phyloP scores from a whole-genome alignment of 768 basidiomycete genomes.

The Strobilomyces confusus region DNA sequence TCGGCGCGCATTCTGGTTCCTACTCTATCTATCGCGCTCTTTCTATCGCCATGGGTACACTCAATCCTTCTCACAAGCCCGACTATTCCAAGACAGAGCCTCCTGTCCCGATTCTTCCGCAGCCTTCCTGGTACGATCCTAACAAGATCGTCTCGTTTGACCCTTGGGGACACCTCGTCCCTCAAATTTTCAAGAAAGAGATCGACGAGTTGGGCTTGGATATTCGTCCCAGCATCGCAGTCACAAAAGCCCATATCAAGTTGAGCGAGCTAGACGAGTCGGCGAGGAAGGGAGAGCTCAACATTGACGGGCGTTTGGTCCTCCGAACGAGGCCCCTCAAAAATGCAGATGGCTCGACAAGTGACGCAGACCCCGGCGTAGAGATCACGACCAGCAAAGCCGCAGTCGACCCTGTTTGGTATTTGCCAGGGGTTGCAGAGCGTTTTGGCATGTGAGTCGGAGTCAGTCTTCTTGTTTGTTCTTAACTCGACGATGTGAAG shows the following conservation, averaged over 20 bases:
- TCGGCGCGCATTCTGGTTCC: constrained; percentile 90
- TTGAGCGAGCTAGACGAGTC: constrained; percentile 88
- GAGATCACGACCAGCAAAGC: constrained; percentile 91
- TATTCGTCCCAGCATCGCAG: constrained; percentile 86
- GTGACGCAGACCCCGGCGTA: constrained; percentile 64
- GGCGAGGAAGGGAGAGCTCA: constrained; percentile 65
- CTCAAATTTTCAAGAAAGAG: constrained; percentile 61
- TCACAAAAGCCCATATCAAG: constrained; percentile 93
- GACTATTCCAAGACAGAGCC: constrained; percentile 83
- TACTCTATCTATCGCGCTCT: constrained; percentile 95
- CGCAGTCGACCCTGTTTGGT: constrained; percentile 96
- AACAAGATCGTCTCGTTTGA: constrained; percentile 89
- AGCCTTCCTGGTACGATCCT: constrained; percentile 73
- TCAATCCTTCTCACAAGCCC: constrained; percentile 75
- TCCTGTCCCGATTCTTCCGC: constrained; percentile 71
- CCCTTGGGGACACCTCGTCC: constrained; percentile 89
- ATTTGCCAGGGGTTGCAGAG: constrained; percentile 87
- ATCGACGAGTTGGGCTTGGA: constrained; percentile 69
- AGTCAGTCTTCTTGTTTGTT: neutral
- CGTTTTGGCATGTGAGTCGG: constrained; percentile 82
- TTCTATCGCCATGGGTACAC: constrained; percentile 84
- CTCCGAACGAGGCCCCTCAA: constrained; percentile 58
- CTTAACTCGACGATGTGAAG: constrained; percentile 33
- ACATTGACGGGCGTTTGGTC: constrained; percentile 81
- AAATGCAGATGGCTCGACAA: constrained; percentile 60